These are phyloP conservation scores for Dendryphion nanum DNA, from an alignment of 2,329 filamentous ascomycete genomes.

Conservation along the genomic window DNA sequence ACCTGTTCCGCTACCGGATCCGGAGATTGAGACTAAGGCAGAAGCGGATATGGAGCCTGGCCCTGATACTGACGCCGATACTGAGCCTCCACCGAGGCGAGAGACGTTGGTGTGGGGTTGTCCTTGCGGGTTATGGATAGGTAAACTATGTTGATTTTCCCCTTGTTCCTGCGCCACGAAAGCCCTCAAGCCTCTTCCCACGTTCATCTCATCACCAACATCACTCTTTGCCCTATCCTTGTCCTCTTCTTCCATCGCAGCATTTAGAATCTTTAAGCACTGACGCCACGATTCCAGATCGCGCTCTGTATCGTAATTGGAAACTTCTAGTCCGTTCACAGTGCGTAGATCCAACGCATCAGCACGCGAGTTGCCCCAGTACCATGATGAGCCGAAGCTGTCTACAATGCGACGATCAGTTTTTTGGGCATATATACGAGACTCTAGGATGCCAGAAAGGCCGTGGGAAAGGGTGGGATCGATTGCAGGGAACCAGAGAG, in stretches of 20 bases:
- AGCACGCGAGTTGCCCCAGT: conserved; percentile 56
- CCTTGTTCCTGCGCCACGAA: conserved; percentile 89
- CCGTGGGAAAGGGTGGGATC: conserved; percentile 42
- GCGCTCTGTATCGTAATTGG: conserved; percentile 45
- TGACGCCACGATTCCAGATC: conserved; percentile 49
- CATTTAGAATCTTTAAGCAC: conserved; percentile 44
- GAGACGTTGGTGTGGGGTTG: too few species aligned
- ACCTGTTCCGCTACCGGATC: too few species aligned
- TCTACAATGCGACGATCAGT: conserved; percentile 50
- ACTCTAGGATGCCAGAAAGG: conserved; percentile 46
- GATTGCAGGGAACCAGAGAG: conserved; percentile 41
- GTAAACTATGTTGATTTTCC: too few species aligned
- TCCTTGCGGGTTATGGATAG: too few species aligned
- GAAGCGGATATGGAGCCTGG: too few species aligned
- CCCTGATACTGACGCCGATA: too few species aligned
- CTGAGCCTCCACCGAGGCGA: too few species aligned
- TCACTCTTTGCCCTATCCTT: too few species aligned
- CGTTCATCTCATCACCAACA: too few species aligned
- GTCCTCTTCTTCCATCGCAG: neutral
- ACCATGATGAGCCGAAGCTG: conserved; percentile 48
- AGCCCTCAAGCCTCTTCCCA: conserved; percentile 92
- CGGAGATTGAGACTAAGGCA: too few species aligned
- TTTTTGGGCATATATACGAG: conserved; percentile 46
- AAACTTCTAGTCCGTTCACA: conserved; percentile 54
- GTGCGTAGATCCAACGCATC: conserved; percentile 56